These are phyloP conservation scores for Limnanthes douglasii DNA, from an alignment of 345 rosid genomes.

Conservation along the genomic window DNA sequence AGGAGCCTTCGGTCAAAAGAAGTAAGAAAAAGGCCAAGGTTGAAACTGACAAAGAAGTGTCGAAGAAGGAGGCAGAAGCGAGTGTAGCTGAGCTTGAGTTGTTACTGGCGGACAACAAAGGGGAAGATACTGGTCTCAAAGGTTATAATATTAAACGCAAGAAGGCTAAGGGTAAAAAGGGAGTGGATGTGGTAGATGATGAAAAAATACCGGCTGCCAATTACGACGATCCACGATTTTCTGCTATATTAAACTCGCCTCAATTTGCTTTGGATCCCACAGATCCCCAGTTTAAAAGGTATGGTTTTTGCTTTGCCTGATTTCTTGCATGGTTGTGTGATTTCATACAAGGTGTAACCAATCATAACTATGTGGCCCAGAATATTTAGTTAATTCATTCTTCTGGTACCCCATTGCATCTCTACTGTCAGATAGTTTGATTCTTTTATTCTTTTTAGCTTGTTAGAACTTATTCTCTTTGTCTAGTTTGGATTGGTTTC, in stretches of 20 bases:
- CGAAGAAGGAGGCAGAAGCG: slow-evolving; percentile 27
- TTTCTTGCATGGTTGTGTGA: not conserved
- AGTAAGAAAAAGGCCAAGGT: slow-evolving; percentile 19
- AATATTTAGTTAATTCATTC: not conserved
- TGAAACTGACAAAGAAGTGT: slow-evolving; percentile 19
- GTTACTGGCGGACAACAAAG: slow-evolving; percentile 59
- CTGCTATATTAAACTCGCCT: slow-evolving; percentile 39
- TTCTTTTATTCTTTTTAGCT: too few species aligned
- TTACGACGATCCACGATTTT: slow-evolving; percentile 57
- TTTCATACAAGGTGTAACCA: not conserved
- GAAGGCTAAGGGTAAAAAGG: slow-evolving; percentile 38
- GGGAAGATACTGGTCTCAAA: slow-evolving; percentile 32
- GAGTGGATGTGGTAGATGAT: slow-evolving; percentile 31
- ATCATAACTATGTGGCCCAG: too few species aligned
- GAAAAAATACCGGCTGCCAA: slow-evolving; percentile 48
- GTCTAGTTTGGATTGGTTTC: too few species aligned
- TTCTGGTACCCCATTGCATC: not conserved
- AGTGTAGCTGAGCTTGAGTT: slow-evolving; percentile 79
- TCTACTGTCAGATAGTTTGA: not conserved
- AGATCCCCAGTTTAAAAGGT: slow-evolving; percentile 94
- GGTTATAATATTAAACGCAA: slow-evolving; percentile 72
- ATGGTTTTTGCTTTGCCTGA: not conserved
- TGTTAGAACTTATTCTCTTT: too few species aligned
- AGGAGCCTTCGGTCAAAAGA: slow-evolving; percentile 34
- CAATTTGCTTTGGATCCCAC: slow-evolving; percentile 85